These are phyloP conservation scores for Dichotomocladium elegans DNA, from an alignment of 371 early-diverging fungal genomes.

Conservation along the genomic window DNA sequence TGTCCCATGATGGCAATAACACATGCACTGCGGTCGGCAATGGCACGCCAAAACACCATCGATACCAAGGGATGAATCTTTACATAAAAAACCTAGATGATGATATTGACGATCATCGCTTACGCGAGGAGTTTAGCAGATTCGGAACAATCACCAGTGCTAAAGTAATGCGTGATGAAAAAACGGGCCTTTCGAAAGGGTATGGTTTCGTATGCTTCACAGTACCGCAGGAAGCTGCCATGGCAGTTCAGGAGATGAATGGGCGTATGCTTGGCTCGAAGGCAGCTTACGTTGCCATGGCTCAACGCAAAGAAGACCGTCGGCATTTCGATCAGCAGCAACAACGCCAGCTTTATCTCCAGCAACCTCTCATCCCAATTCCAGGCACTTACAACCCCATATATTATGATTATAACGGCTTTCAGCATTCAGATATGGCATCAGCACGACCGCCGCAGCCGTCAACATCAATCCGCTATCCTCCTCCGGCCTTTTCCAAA, in stretches of 20 bases:
- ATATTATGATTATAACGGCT: constrained; percentile 9
- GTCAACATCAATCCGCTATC: not conserved
- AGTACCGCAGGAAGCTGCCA: constrained; percentile 81
- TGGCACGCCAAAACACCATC: not conserved
- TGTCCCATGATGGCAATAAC: not conserved
- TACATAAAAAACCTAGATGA: constrained; percentile 97
- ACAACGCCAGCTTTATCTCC: constrained; percentile 57
- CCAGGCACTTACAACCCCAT: constrained; percentile 9
- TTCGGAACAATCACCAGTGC: constrained; percentile 95
- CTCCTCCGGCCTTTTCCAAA: constrained; percentile 5
- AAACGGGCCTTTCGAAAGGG: constrained; percentile 65
- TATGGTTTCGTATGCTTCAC: constrained; percentile 92
- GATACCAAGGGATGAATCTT: constrained; percentile 94
- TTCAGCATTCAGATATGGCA: constrained; percentile 3
- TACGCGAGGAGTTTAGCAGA: constrained; percentile 85
- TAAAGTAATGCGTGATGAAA: constrained; percentile 96
- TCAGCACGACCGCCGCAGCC: not conserved
- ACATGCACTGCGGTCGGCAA: not conserved
- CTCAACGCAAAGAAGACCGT: constrained; percentile 96
- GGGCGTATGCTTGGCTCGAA: constrained; percentile 79
- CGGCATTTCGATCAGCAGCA: constrained; percentile 67
- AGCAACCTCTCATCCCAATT: constrained; percentile 6
- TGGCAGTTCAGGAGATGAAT: constrained; percentile 87
- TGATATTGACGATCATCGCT: constrained; percentile 84
- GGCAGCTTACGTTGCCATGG: constrained; percentile 95